These are phyloP conservation scores for Sporothrix brasiliensis DNA, from an alignment of 2,329 filamentous ascomycete genomes.

Conservation along the genomic window DNA sequence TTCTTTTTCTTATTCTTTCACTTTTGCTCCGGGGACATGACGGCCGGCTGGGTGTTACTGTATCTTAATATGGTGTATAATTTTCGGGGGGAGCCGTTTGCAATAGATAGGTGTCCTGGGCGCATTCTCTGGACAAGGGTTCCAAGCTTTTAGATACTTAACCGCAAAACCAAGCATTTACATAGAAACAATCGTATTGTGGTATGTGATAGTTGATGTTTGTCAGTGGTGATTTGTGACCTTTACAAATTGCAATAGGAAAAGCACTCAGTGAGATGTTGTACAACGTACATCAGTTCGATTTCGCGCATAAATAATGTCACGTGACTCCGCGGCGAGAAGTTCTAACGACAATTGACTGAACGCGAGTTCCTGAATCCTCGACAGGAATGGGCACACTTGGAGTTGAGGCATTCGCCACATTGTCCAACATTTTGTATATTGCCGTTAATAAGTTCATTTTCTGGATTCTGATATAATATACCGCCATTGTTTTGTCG, in stretches of 20 bases:
- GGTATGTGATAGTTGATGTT: not conserved
- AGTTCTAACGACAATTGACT: not conserved
- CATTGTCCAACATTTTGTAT: not conserved
- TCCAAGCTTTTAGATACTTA: slow-evolving; percentile 14
- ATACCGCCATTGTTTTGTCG: not conserved
- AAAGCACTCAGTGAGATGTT: too few species aligned
- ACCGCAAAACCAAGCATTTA: not conserved
- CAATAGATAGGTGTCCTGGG: slow-evolving; percentile 26
- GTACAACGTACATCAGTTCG: too few species aligned
- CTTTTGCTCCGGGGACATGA: slow-evolving; percentile 21
- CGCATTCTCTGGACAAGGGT: slow-evolving; percentile 24
- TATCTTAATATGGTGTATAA: slow-evolving; percentile 35
- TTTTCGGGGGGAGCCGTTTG: slow-evolving; percentile 23
- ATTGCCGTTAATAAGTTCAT: not conserved
- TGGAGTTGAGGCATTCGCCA: not conserved
- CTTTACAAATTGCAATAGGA: too few species aligned
- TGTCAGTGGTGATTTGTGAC: not conserved
- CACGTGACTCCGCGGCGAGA: slow-evolving; percentile 25
- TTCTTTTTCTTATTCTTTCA: slow-evolving; percentile 13
- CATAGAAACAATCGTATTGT: not conserved
- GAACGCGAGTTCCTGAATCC: not conserved
- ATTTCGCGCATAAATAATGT: not conserved
- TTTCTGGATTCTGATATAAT: too few species aligned
- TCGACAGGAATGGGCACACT: not conserved
- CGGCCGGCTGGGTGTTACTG: slow-evolving; percentile 23